A percentile compares a stretch with the other conserved stretches of the same genome.
Evolutionary conservation across 768 basidiomycete genomes (phyloP).

Genomic region (Tremella fuciformis): DNA sequence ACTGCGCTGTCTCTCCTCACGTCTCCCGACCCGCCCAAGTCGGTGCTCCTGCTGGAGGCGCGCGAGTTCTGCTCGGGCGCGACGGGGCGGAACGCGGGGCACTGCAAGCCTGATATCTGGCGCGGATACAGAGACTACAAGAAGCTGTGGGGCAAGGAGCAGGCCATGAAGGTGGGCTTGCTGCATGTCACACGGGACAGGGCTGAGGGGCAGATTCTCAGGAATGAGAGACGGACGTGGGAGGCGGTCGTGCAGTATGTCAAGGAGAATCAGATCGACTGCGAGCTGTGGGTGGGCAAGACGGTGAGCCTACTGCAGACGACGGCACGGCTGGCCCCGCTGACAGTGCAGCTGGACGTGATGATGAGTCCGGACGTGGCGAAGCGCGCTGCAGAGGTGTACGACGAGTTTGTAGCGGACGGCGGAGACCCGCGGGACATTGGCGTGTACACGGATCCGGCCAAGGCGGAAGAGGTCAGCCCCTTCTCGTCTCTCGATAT

Average conservation of each 20-base stretch:
- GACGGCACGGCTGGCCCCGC: background rate
- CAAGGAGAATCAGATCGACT: conserved; percentile 24
- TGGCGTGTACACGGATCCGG: conserved; percentile 36
- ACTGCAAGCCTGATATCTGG: conserved; percentile 25
- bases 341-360: conserved; percentile 30
- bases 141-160: conserved; percentile 16
- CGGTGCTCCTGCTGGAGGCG: conserved; percentile 17
- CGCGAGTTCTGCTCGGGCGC: conserved; percentile 18
- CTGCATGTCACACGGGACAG: background rate
- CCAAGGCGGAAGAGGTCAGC: conserved; percentile 38
- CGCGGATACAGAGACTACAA: conserved; percentile 29
- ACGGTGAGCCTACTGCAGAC: conserved; percentile 16
- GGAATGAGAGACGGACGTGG: conserved; percentile 36
- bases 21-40: conserved; percentile 7
- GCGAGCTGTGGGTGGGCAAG: conserved; percentile 44
- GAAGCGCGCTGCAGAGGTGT: conserved; percentile 19
- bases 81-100: conserved; percentile 22
- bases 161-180: conserved; percentile 23
- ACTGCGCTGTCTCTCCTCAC: conserved; percentile 8
- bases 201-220: conserved; percentile 14
- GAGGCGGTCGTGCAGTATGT: conserved; percentile 29
- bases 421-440: conserved; percentile 49
- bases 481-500: no score
- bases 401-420: conserved; percentile 41
- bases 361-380: conserved; percentile 37